Percentiles rank a stretch among this genome's conserved stretches.
Conservation (phyloP, 768 basidiomycete genomes). For the Termitomyces sp. region DNA sequence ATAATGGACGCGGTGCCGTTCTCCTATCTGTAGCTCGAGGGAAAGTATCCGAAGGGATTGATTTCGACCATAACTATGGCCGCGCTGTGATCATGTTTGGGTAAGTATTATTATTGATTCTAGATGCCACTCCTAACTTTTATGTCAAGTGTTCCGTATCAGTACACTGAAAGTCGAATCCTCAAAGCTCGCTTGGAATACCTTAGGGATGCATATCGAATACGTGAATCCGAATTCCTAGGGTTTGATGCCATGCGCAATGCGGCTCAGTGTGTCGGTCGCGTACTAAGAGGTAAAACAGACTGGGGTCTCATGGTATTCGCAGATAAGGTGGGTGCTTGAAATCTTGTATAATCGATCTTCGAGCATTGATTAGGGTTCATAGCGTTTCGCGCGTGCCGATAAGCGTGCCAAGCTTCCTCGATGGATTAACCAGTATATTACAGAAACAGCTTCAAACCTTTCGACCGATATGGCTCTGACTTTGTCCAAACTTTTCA, state of each 20-base stretch:
- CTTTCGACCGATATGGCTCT: slow-evolving; percentile 98
- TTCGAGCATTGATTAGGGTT: background rate
- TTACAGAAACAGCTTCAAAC: slow-evolving; percentile 97
- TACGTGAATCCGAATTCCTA: slow-evolving; percentile 96
- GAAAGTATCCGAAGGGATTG: slow-evolving; percentile 99
- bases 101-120: slow-evolving; percentile 29
- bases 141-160: slow-evolving; percentile 77
- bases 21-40: slow-evolving; percentile 96
- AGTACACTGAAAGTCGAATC: slow-evolving; percentile 97
- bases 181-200: slow-evolving; percentile 96
- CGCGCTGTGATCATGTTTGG: slow-evolving; percentile 99
- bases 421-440: slow-evolving; percentile 98
- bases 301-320: slow-evolving; percentile 99
- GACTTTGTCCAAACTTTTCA: slow-evolving; percentile 91
- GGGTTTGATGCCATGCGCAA: slow-evolving; percentile 99
- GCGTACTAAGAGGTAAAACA: slow-evolving; percentile 95
- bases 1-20: slow-evolving; percentile 96
- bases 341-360: background rate
- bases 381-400: slow-evolving; percentile 82
- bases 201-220: slow-evolving; percentile 95
- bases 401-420: slow-evolving; percentile 96
- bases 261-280: slow-evolving; percentile 97
- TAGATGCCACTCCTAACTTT: slow-evolving; percentile 6
- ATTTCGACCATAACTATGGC: slow-evolving; percentile 99
- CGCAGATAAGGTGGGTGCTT: slow-evolving; percentile 81